Percentiles rank a stretch among this genome's conserved stretches.
Evolutionary conservation across 116 monocot genomes (phyloP).

Genomic region (Iris pallida): DNA sequence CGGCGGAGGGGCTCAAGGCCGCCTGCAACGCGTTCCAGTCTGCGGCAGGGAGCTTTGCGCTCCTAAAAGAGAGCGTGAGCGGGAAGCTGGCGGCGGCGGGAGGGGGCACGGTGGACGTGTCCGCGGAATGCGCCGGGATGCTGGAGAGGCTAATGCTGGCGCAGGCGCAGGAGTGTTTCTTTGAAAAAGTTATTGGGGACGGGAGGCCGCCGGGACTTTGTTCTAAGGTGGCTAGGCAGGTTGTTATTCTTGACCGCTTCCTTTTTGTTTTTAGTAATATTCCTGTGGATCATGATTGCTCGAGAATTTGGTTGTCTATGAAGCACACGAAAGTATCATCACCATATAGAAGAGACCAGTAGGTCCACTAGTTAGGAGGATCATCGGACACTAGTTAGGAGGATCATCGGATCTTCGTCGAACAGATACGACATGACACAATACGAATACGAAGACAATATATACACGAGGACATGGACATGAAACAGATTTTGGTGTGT

Average conservation of each 20-base stretch:
- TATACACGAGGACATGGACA: too few relatives aligned
- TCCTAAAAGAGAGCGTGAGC: constrained; percentile 48
- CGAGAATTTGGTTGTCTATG: too few relatives aligned
- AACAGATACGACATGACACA: too few relatives aligned
- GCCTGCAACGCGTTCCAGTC: constrained; percentile 82
- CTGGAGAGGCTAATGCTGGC: constrained; percentile 95
- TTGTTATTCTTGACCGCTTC: constrained; percentile 11
- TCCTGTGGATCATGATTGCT: too few relatives aligned
- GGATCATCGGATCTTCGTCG: too few relatives aligned
- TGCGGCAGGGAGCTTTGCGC: constrained; percentile 73
- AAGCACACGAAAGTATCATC: too few relatives aligned
- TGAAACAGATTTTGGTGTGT: too few relatives aligned
- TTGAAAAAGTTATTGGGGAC: constrained; percentile 81
- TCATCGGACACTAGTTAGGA: too few relatives aligned
- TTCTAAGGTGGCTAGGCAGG: constrained; percentile 92
- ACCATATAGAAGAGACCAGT: too few relatives aligned
- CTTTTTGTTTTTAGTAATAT: neutral
- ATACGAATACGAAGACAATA: too few relatives aligned
- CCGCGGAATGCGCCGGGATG: constrained; percentile 74
- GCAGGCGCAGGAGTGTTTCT: constrained; percentile 98
- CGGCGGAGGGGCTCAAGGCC: constrained; percentile 53
- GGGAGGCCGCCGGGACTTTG: constrained; percentile 64
- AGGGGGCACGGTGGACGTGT: constrained; percentile 57
- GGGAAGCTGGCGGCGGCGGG: constrained; percentile 38
- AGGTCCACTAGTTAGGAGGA: too few relatives aligned